Evolutionary conservation across 257 asterid species (phyloP).

Genomic region (Solanum neorickii): DNA sequence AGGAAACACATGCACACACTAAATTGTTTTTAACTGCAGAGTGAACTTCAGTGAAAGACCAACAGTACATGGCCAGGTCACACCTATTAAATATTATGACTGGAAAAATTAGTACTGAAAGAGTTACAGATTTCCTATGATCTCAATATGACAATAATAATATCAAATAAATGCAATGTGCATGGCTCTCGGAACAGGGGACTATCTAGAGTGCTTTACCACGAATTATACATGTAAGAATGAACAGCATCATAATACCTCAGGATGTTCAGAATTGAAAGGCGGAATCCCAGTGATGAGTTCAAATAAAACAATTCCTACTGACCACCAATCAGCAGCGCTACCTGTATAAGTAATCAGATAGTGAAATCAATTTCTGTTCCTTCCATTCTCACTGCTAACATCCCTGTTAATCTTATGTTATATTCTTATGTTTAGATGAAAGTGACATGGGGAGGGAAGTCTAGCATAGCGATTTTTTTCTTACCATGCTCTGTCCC

Average conservation of each 20-base stretch:
- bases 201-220: neutral
- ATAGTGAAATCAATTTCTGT: neutral
- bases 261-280: conserved; percentile 71
- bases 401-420: neutral
- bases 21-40: neutral
- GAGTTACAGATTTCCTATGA: neutral
- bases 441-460: conserved; percentile 1
- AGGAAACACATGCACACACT: neutral
- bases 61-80: neutral
- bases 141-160: neutral
- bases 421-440: neutral
- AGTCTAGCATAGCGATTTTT: conserved; percentile 3
- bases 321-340: conserved; percentile 98
- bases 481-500: conserved; percentile 88
- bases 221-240: neutral
- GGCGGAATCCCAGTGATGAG: conserved; percentile 77
- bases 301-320: conserved; percentile 77
- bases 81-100: neutral
- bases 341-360: conserved; percentile 36
- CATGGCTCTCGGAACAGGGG: neutral
- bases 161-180: neutral
- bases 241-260: conserved; percentile 31
- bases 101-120: neutral
- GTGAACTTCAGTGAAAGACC: neutral
- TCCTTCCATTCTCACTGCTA: neutral